Base-by-base conservation (phyloP, 1,284 basidiomycete genomes). In the Neonothopanus nambi region DNA sequence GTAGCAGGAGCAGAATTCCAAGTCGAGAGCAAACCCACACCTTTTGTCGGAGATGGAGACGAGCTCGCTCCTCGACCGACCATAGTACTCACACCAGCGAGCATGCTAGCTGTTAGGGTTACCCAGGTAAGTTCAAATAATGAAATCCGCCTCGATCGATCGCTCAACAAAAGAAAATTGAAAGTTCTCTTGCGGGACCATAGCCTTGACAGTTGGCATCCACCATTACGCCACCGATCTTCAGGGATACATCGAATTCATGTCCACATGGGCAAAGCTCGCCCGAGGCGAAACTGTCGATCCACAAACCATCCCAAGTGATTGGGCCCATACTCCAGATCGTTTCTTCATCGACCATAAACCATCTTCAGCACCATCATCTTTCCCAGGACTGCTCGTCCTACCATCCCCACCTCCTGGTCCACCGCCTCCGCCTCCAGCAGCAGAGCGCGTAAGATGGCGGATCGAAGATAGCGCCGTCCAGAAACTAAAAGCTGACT, bases 151-250 rank as follows among this genome's bases (percentile, higher is more conserved):
- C 30, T 33, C 9, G 26, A 5, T 5, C 26, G 11, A 5, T 5
- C 9, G 13, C 18, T 48, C 15, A 36, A 24, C 11, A 11, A 8
- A 3, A 5, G 9, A 20, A 13, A 55, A 48, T 55, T 55, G 9
- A 20, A 13, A 55, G 54, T 55, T 55, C 26, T 55, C 54, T 4
- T 55, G 54, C 23, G 54, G 54, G 11, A 55, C 54, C 4, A 41
- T 55, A 12, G 44, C 39, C 7, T 41, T 55, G 42, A 24, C 47
- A 3, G 20, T 43, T 13, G 20, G 24, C 9, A 36, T 55, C 15
- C 42, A 55, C n/a, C 54, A 55, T 30, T 23, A 46, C 9, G 43
- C 21, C 9, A 38, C 54, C 33, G 54, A 55, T 35, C 48, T 55
- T 17, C 36, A 26, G 18, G 44, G 42, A 18, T 55, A 36, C 43